Base-by-base conservation (phyloP, 768 basidiomycete genomes). In the Kwoniella heveanensis region DNA sequence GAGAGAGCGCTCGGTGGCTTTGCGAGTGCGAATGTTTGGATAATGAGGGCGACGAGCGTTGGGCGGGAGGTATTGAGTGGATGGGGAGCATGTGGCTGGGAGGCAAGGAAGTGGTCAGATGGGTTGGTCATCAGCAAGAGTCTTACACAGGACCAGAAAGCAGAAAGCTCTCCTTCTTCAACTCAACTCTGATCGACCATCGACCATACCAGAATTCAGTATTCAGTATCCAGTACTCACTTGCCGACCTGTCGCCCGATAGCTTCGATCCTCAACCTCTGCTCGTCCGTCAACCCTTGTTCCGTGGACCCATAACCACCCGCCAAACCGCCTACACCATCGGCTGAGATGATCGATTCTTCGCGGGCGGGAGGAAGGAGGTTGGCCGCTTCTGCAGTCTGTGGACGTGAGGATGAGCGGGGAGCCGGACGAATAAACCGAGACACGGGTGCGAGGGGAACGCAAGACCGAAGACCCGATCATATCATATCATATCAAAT, bases 251-350 rank as follows among this genome's bases (percentile, higher is more conserved):
- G 55, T 29, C 68, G 7, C 19, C 64, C 68, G 19, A 69, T 69
- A 36, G 55, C 68, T 49, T 69, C 68, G 9, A 69, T 69, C 22
- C 68, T 30, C 37, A 44, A 26, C 12, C 68, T 46, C 51, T 69
- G 68, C n/a, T 69, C 68, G 32, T 64, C 68, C 49, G 68, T 69
- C 48, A 69, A 52, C 15, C 68, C 68, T 36, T 60, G 52, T 25
- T 68, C 67, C 1, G 57, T 65, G 6, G 67, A 47, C 22, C 67
- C 67, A 51, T 68, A 68, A 25, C 48, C 54, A 17, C 54, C 54
- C 8, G 22, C 46, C 6, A 53, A 29, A 9, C 56, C 39, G 49
- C 29, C 48, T 19, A 32, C 25, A 29, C 52, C 51, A 46, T 66
- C 65, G 9, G 65, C 59, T 1, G 68, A 69, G 30, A 69, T 56